phyloP scores from a whole-genome alignment of 2,329 filamentous ascomycete species.

The Monosporascus sp. region DNA sequence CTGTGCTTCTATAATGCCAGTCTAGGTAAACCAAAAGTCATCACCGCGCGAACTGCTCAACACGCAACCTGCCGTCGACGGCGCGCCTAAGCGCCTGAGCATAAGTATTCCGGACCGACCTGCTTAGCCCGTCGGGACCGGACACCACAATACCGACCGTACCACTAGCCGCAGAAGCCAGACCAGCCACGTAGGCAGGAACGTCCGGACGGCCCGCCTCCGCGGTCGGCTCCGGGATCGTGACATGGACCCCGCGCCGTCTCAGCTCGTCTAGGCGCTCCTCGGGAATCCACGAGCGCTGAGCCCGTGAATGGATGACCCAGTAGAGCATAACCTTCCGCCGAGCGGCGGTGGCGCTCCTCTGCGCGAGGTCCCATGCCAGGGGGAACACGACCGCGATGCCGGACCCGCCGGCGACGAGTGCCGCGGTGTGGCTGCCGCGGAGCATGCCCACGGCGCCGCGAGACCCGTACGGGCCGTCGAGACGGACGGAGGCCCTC shows the following conservation, averaged over 20 bases:
- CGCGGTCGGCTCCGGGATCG: slow-evolving; percentile 49
- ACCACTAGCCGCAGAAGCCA: slow-evolving; percentile 21
- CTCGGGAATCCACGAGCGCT: slow-evolving; percentile 48
- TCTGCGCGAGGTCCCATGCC: slow-evolving; percentile 42
- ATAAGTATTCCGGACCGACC: slow-evolving; percentile 54
- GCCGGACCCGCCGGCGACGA: slow-evolving; percentile 60
- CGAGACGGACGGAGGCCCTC: slow-evolving; percentile 45
- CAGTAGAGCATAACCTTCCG: slow-evolving; percentile 49
- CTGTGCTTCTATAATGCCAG: too few species aligned
- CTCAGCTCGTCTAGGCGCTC: slow-evolving; percentile 44
- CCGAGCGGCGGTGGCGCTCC: background rate
- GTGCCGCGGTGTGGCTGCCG: slow-evolving; percentile 41
- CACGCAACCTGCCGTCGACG: slow-evolving; percentile 43
- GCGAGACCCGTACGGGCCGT: slow-evolving; percentile 59
- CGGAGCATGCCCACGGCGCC: slow-evolving; percentile 50
- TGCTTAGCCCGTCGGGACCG: slow-evolving; percentile 58
- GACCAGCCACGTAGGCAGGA: slow-evolving; percentile 33
- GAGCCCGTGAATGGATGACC: slow-evolving; percentile 49
- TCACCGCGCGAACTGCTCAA: slow-evolving; percentile 67
- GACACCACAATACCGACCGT: slow-evolving; percentile 40
- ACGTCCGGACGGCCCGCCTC: slow-evolving; percentile 51
- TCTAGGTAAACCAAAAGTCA: background rate
- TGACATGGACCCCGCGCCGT: slow-evolving; percentile 43
- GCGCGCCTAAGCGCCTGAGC: slow-evolving; percentile 44
- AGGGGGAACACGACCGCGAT: slow-evolving; percentile 61